These are phyloP conservation scores for Digitaria exilis DNA, from an alignment of 202 grass and related monocot species.

Conservation along the genomic window DNA sequence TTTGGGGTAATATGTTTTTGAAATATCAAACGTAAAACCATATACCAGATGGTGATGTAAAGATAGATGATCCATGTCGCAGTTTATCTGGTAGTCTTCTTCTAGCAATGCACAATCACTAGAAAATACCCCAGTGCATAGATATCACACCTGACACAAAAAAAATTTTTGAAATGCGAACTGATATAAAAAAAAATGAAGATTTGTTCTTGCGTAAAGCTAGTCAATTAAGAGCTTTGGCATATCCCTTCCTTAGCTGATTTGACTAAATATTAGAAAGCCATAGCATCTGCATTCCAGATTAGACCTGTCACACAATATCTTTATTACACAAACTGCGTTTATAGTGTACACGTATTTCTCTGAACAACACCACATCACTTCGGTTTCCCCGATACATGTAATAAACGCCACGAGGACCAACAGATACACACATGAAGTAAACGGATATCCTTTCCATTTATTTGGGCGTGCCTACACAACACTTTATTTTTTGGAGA, in stretches of 20 bases:
- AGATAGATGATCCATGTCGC: neutral
- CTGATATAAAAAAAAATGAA: neutral
- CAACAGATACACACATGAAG: too few species aligned
- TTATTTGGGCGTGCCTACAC: slow-evolving; percentile 14
- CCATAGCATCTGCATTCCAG: neutral
- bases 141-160: neutral
- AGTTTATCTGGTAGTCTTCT: neutral
- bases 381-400: neutral
- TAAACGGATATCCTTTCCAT: too few species aligned
- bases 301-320: neutral
- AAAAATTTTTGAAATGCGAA: neutral
- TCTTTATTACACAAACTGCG: neutral
- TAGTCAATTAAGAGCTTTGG: neutral
- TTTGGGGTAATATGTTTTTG: neutral
- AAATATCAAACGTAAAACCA: neutral
- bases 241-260: slow-evolving; percentile 21
- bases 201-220: neutral
- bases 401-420: slow-evolving; percentile 21
- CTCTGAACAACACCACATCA: neutral
- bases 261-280: slow-evolving; percentile 10
- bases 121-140: neutral
- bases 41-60: neutral
- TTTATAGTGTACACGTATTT: neutral
- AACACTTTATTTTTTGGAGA: slow-evolving; percentile 1
- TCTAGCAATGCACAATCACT: neutral